A percentile compares a stretch with the other conserved stretches of the same genome.
Evolutionary conservation across 495 filamentous ascomycete species (phyloP).

Genomic region (Podospora tetraspora): DNA sequence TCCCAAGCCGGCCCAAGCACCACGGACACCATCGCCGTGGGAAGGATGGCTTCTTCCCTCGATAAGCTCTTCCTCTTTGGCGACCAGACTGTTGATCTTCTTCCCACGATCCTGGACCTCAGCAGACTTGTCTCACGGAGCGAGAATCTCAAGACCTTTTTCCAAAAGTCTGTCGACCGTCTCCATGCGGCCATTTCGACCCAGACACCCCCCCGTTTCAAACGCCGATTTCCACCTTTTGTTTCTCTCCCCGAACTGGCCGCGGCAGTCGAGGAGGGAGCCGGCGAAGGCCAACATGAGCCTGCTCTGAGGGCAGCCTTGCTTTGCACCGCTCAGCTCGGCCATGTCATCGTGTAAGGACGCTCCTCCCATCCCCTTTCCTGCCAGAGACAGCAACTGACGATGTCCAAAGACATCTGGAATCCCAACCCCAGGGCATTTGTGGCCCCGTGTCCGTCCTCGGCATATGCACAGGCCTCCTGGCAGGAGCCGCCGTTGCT

Average conservation of each 20-base stretch:
- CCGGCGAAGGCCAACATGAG: not conserved
- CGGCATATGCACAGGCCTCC: conserved; percentile 57
- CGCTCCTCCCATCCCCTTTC: not conserved
- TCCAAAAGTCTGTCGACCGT: conserved; percentile 8
- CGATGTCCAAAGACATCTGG: conserved; percentile 13
- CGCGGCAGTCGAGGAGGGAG: not conserved
- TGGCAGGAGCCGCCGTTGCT: conserved; percentile 58
- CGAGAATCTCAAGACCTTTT: conserved; percentile 7
- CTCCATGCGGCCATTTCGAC: not conserved
- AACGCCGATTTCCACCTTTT: conserved; percentile 1
- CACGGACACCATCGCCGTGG: not conserved
- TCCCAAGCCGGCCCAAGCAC: not conserved
- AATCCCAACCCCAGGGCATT: conserved; percentile 7
- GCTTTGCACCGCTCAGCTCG: conserved; percentile 15
- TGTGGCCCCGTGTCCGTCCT: conserved; percentile 24
- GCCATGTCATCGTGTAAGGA: conserved; percentile 18
- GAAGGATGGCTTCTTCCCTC: conserved; percentile 8
- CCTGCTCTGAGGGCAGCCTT: conserved; percentile 10
- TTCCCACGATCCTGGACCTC: conserved; percentile 13
- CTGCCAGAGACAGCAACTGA: not conserved
- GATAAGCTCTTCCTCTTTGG: conserved; percentile 17
- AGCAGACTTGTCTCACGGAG: conserved; percentile 1
- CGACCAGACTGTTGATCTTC: conserved; percentile 17
- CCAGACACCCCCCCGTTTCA: not conserved
- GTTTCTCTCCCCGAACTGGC: conserved; percentile 13